Evolutionary conservation across 2,329 filamentous ascomycete genomes (phyloP).

Genomic region (Colletotrichum tanaceti): DNA sequence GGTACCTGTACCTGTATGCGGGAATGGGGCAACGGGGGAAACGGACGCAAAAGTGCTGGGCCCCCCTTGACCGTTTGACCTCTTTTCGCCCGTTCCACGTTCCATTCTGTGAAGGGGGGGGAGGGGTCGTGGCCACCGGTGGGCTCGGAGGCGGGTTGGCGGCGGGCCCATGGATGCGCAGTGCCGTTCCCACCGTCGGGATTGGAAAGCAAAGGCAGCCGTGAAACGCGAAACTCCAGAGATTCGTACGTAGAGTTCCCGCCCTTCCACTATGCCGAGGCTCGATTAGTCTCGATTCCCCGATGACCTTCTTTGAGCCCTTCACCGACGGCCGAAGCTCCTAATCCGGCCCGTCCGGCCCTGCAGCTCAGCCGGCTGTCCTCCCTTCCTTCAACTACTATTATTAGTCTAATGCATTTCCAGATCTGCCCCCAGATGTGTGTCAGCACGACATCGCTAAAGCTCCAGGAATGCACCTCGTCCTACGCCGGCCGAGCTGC

Average conservation of each 20-base stretch:
- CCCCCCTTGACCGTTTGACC: background rate
- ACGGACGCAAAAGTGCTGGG: slow-evolving; percentile 2
- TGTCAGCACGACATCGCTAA: slow-evolving; percentile 2
- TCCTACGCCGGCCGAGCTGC: background rate
- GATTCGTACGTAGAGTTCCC: background rate
- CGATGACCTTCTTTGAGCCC: background rate
- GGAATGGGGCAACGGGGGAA: slow-evolving; percentile 6
- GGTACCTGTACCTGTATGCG: too few relatives aligned
- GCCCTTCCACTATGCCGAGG: background rate
- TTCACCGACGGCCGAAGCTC: slow-evolving; percentile 20
- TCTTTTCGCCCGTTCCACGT: slow-evolving; percentile 1
- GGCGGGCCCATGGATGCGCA: slow-evolving; percentile 10
- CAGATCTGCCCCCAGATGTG: slow-evolving; percentile 8
- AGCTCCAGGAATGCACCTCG: background rate
- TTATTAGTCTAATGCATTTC: too few relatives aligned
- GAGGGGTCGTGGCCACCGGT: background rate
- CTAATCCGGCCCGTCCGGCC: slow-evolving; percentile 13
- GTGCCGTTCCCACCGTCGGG: slow-evolving; percentile 6
- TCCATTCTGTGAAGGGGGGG: background rate
- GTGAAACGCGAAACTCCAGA: background rate
- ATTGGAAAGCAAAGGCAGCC: background rate
- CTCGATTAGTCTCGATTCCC: background rate
- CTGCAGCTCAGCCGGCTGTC: slow-evolving; percentile 8
- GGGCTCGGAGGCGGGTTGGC: background rate
- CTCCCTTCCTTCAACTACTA: background rate